Conservation (phyloP, 108 stramenopile species). For the Nitzschia sp. region DNA sequence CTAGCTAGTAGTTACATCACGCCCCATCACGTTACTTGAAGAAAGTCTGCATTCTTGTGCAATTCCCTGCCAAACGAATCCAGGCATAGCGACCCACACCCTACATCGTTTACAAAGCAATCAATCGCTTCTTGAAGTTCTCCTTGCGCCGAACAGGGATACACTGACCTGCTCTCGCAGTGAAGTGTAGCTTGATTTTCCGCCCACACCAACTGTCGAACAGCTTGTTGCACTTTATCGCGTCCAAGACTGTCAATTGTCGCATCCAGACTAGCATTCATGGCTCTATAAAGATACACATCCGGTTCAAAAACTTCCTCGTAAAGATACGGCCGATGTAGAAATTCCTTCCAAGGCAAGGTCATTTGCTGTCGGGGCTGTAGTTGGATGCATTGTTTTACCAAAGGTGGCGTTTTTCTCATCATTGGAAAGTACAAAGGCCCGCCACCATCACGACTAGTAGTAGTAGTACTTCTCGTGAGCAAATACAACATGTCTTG, state of each 20-base stretch:
- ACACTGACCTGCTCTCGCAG: background rate
- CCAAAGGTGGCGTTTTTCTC: background rate
- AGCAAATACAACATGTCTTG: constrained; percentile 46
- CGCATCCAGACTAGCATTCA: constrained; percentile 30
- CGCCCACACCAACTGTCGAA: constrained; percentile 20
- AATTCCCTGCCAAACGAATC: constrained; percentile 34
- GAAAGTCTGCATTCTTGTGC: background rate
- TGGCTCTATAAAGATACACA: constrained; percentile 37
- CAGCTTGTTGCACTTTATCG: constrained; percentile 23
- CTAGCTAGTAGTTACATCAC: no score
- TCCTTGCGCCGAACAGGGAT: constrained; percentile 42
- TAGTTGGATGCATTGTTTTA: constrained; percentile 3
- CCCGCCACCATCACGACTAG: background rate
- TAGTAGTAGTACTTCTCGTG: constrained; percentile 9
- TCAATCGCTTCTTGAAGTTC: constrained; percentile 21
- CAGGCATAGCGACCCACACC: constrained; percentile 52
- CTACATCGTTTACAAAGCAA: constrained; percentile 44
- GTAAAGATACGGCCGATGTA: constrained; percentile 20
- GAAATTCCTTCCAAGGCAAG: constrained; percentile 27
- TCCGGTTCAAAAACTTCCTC: constrained; percentile 32
- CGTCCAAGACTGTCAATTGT: constrained; percentile 41
- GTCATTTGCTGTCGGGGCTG: constrained; percentile 12
- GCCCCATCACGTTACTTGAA: no score
- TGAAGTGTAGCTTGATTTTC: constrained; percentile 7
- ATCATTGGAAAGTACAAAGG: background rate